Percentiles rank a stretch among this genome's conserved stretches.
These are phyloP conservation scores for Geum urbanum DNA, from an alignment of 306 rosid genomes.

Conservation along the genomic window DNA sequence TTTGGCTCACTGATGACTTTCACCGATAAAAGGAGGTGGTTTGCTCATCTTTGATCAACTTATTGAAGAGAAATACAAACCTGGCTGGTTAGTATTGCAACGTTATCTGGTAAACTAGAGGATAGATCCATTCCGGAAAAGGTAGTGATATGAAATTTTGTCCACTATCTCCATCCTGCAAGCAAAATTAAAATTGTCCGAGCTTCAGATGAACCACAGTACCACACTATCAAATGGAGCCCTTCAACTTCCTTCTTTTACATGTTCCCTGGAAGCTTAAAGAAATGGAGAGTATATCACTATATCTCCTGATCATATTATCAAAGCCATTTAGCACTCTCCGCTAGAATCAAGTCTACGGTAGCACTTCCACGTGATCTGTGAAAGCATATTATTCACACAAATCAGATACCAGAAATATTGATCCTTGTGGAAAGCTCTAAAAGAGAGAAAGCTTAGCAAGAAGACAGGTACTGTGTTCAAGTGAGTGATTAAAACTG, in stretches of 20 bases:
- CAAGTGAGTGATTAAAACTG: not conserved
- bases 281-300: constrained; percentile 69
- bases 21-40: too few species aligned
- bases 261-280: constrained; percentile 61
- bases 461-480: not conserved
- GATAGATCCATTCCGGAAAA: constrained; percentile 52
- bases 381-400: not conserved
- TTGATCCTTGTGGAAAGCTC: not conserved
- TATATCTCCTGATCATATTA: constrained; percentile 63
- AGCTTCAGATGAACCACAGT: not conserved
- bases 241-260: constrained; percentile 14
- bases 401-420: constrained; percentile 15
- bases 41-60: too few species aligned
- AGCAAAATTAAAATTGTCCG: constrained; percentile 11
- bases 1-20: too few species aligned
- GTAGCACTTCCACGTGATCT: constrained; percentile 63
- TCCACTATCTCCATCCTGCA: constrained; percentile 54
- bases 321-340: constrained; percentile 78
- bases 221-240: not conserved
- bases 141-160: constrained; percentile 42
- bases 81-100: constrained; percentile 47
- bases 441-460: not conserved
- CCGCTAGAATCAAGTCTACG: constrained; percentile 55
- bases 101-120: constrained; percentile 55
- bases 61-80: too few species aligned